A percentile compares a stretch with the other conserved stretches of the same genome.
Conservation (phyloP, 228 moss, liverwort and hornwort species). For the Sphagnum magellanicum region DNA sequence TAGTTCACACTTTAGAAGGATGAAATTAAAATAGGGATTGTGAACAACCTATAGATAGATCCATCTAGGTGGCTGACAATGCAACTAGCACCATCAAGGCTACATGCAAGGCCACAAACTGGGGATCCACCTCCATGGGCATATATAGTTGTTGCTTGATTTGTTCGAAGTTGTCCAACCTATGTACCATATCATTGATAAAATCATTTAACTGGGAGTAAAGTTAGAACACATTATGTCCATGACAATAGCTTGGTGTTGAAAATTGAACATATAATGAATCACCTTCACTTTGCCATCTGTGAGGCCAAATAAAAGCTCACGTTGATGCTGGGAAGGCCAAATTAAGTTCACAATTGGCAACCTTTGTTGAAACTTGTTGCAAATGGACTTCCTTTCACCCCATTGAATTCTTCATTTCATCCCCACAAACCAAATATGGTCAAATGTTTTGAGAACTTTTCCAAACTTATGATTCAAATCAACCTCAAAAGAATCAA, state of each 20-base stretch:
- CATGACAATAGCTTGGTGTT: no score
- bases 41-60: conserved; percentile 72
- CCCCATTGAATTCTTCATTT: conserved; percentile 64
- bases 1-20: no score
- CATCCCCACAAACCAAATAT: not conserved
- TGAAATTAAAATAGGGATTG: not conserved
- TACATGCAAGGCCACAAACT: conserved; percentile 54
- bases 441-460: no score
- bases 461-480: no score
- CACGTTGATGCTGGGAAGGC: conserved; percentile 58
- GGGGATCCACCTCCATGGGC: conserved; percentile 53
- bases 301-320: conserved; percentile 63
- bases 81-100: conserved; percentile 43
- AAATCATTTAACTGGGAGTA: not conserved
- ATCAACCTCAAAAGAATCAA: no score
- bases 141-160: conserved; percentile 42
- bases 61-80: conserved; percentile 84
- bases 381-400: conserved; percentile 88
- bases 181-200: conserved; percentile 8
- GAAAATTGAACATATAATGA: no score
- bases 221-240: no score
- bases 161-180: conserved; percentile 67
- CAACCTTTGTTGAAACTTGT: conserved; percentile 75
- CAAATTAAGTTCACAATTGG: conserved; percentile 57
- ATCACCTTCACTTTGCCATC: conserved; percentile 84